Percentiles rank a stretch among this genome's conserved stretches.
phyloP scores from a whole-genome alignment of 192 early-diverging fungal species.

The Neocallimastix lanati region DNA sequence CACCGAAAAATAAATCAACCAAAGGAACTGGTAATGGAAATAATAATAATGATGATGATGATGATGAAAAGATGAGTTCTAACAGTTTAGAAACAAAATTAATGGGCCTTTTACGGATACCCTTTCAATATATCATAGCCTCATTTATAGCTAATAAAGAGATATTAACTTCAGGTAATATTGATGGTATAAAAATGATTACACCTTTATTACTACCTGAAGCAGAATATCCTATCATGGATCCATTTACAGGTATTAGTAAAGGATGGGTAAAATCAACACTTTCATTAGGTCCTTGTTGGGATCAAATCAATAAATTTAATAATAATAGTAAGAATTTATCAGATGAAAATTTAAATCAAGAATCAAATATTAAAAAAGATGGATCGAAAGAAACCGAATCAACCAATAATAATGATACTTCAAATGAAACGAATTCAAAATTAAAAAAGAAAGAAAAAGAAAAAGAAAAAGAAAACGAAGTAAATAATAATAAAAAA shows the following conservation, averaged over 20 bases:
- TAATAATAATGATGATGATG: background rate
- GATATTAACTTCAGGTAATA: background rate
- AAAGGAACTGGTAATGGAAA: too few relatives aligned
- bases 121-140: background rate
- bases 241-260: background rate
- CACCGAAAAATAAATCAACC: too few relatives aligned
- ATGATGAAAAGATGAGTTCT: background rate
- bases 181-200: background rate
- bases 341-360: too few relatives aligned
- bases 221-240: background rate
- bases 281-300: background rate
- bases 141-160: background rate
- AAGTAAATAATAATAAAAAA: background rate
- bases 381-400: too few relatives aligned
- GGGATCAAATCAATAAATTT: background rate
- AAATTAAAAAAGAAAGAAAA: too few relatives aligned
- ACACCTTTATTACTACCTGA: background rate
- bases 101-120: background rate
- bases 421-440: too few relatives aligned
- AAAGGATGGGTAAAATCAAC: background rate
- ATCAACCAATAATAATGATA: too few relatives aligned
- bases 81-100: background rate
- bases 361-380: too few relatives aligned
- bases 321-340: too few relatives aligned
- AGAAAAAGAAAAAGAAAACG: too few relatives aligned